phyloP scores from a whole-genome alignment of 345 rosid species.

The Boechera stricta region DNA sequence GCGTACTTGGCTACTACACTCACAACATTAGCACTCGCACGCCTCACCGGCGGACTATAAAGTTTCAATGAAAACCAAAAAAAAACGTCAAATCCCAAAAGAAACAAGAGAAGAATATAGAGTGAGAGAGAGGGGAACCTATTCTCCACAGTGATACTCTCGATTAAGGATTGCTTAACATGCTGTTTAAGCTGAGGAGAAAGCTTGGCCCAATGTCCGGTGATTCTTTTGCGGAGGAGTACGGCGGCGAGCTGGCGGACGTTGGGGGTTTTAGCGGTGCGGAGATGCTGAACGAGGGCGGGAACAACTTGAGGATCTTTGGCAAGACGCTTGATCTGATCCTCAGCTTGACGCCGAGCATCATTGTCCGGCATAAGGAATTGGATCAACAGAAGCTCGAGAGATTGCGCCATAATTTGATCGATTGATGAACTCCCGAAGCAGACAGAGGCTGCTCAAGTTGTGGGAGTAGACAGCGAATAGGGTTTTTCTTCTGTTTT shows the following conservation, averaged over 20 bases:
- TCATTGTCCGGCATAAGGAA: conserved; percentile 99
- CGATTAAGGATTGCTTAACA: conserved; percentile 87
- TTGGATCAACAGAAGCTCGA: conserved; percentile 87
- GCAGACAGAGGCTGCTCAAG: conserved; percentile 40
- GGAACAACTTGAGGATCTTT: conserved; percentile 99
- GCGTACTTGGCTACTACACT: conserved; percentile 93
- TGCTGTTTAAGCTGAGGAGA: conserved; percentile 76
- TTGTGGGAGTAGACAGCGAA: conserved; percentile 18
- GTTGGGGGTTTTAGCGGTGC: conserved; percentile 97
- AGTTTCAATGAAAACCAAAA: not conserved
- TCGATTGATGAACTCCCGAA: conserved; percentile 10
- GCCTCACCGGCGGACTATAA: conserved; percentile 83
- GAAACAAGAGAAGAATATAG: not conserved
- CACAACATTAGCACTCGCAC: conserved; percentile 99
- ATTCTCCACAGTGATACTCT: conserved; percentile 93
- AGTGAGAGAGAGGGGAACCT: conserved; percentile 50
- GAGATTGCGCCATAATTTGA: conserved; percentile 80
- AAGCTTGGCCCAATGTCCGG: conserved; percentile 99
- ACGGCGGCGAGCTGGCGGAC: conserved; percentile 99
- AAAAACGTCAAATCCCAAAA: conserved; percentile 4
- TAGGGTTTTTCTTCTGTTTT: conserved; percentile 38
- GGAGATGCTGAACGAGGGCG: conserved; percentile 93
- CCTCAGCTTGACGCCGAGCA: conserved; percentile 97
- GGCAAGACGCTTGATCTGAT: conserved; percentile 90
- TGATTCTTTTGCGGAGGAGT: conserved; percentile 97